Evolutionary conservation across 1,284 basidiomycete species (phyloP), one percentile per base, ranked within the genome.

Genomic region (Veloporphyrellus conicus): DNA sequence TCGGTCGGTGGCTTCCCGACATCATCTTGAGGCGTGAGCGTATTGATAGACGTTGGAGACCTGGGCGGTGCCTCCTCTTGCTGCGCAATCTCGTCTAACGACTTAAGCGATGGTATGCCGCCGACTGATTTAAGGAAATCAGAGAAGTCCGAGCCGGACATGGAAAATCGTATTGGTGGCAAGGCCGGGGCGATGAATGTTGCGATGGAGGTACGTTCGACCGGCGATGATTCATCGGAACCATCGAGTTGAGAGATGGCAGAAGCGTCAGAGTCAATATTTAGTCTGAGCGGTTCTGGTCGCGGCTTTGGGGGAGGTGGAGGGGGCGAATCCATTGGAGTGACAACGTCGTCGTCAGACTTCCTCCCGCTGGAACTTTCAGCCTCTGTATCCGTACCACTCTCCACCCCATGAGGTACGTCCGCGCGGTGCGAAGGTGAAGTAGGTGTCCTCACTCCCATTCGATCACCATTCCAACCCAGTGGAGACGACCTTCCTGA

Each of bases 131-230:
- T 78, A 39, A 87, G 73, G 16, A 88, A 64, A 50, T 87, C 83
- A 1, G 84, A 78, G 55, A 93, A 90, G 64, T 93, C 90, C 2
- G 79, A 74, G 34, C 81, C 76, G 55, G 81, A 84, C 74, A 93
- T 79, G 9, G 89, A 92, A 61, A 90, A 85, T 20, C 88, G 79
- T 57, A 90, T 89, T 0, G 87, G 87, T 4, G 87, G 87, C 25
- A 90, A 70, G 6, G 87, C 87, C 36, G 87, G 87, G 1, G 85
- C 84, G 45, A 88, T 87, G 63, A 81, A 88, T 16, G 87, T 88
- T 12, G 84, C 74, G 55, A 76, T 78, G 15, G 81, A 82, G n/a
- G 76, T 80, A 43, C 74, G 76, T 62, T 84, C 78, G 16, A 85
- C 78, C 1, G 78, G 76, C 8, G 72, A 73, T 43, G 72, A 63